Base-by-base conservation (phyloP, 2,329 filamentous ascomycete genomes). In the Penicillium sp. region DNA sequence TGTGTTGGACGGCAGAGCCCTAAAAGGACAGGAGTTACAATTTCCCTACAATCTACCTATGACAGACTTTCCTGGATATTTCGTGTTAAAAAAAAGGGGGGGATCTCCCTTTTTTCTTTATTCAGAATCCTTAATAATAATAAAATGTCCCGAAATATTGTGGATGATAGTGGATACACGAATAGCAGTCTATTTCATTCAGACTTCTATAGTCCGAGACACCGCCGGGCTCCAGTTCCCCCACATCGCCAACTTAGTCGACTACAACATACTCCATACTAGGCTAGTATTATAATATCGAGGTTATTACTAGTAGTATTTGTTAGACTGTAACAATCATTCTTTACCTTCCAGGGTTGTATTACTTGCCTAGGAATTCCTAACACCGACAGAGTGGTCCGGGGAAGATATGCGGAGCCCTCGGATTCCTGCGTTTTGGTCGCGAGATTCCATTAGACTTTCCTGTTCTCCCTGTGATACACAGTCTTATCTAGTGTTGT, bases 351-450 rank as follows among this genome's bases (percentile, higher is more conserved):
- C n/a, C n/a, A n/a, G n/a, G n/a, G n/a, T n/a, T 35, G 45, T 61
- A 55, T 53, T 58, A 55, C 52, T 42, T 56, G 52, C 38, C 52
- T 53, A 60, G 16, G 18, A 55, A 37, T 62, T 62, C 59, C 62
- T 50, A 52, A 59, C 64, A 65, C 66, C 63, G 62, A 64, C 60
- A 64, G 60, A 37, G 53, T 55, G 68, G 66, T 65, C 62, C 53
- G 61, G 67, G 66, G 62, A 58, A 61, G 54, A 56, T 61, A 62
- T 66, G 66, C 67, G 66, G 66, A 68, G 61, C 61, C 53, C 52
- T 59, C 60, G 53, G 57, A 62, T 61, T 65, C 57, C 54, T 60
- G 58, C 51, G 55, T 62, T 66, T 62, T 55, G 62, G 62, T 61
- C 61, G 59, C 57, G 51, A 46, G 22, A 37, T 45, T 58, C 37